phyloP scores from a whole-genome alignment of 2,329 filamentous ascomycete genomes.

The Pseudogymnoascus sp. region DNA sequence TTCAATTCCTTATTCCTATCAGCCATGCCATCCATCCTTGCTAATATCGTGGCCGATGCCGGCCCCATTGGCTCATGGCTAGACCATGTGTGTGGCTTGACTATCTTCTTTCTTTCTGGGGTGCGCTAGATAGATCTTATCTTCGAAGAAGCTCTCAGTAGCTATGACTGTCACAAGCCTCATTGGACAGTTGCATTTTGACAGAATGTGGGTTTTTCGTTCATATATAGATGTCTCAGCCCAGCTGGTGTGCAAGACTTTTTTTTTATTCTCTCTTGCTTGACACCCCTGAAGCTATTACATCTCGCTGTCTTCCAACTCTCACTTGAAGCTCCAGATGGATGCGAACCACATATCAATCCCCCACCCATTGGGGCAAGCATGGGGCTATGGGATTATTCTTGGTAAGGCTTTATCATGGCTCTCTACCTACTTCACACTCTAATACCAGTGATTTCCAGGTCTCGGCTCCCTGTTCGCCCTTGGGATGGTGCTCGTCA shows the following conservation, averaged over 20 bases:
- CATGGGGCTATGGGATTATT: conserved; percentile 57
- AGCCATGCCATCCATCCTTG: neutral
- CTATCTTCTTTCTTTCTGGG: conserved; percentile 7
- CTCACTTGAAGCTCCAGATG: conserved; percentile 2
- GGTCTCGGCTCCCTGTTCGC: conserved; percentile 52
- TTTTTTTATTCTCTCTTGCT: neutral
- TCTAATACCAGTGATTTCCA: neutral
- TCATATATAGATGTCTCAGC: neutral
- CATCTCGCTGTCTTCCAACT: neutral
- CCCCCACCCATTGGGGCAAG: conserved; percentile 27
- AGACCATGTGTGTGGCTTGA: neutral
- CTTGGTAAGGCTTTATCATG: conserved; percentile 32
- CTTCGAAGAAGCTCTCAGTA: neutral
- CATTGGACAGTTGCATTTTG: neutral
- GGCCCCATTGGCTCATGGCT: neutral
- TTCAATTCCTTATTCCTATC: neutral
- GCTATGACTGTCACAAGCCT: neutral
- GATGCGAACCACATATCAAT: neutral
- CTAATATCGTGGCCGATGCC: neutral
- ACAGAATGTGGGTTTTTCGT: neutral
- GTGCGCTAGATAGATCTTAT: neutral
- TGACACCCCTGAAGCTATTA: neutral
- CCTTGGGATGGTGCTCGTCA: conserved; percentile 49
- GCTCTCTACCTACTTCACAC: neutral
- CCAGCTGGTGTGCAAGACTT: neutral